A percentile compares a stretch with the other conserved stretches of the same genome.
These are phyloP conservation scores for Phialocephala sp. DNA, from an alignment of 2,329 filamentous ascomycete species.

Conservation along the genomic window DNA sequence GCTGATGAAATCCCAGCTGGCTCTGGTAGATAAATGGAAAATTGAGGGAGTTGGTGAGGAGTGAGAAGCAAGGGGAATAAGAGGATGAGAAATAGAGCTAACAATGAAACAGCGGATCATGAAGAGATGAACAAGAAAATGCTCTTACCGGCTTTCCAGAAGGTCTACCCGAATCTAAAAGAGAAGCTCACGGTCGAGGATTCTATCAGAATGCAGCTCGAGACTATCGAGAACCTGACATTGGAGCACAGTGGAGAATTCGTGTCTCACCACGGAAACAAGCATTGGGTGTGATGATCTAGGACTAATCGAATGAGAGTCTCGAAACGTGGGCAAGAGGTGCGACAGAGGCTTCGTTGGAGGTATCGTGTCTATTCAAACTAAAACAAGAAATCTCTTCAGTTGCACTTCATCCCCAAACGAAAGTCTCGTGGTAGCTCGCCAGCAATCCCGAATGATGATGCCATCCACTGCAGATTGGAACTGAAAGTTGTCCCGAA, in stretches of 20 bases:
- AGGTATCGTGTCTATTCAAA: neutral
- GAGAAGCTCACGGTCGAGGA: slow-evolving; percentile 24
- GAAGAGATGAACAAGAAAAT: slow-evolving; percentile 12
- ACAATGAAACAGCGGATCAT: neutral
- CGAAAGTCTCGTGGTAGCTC: too few relatives aligned
- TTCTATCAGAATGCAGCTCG: slow-evolving; percentile 29
- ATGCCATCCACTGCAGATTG: too few relatives aligned
- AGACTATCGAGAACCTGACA: slow-evolving; percentile 31
- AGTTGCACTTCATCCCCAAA: too few relatives aligned
- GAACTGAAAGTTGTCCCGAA: too few relatives aligned
- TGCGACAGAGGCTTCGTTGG: neutral
- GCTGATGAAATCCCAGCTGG: too few relatives aligned
- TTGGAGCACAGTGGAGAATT: slow-evolving; percentile 31
- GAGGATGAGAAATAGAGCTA: neutral
- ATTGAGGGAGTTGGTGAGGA: too few relatives aligned
- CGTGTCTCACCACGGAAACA: slow-evolving; percentile 16
- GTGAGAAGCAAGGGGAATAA: neutral
- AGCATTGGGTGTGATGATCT: neutral
- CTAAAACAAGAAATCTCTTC: too few relatives aligned
- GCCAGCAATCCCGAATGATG: too few relatives aligned
- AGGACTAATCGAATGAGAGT: neutral
- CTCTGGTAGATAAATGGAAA: too few relatives aligned
- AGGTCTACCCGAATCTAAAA: slow-evolving; percentile 23
- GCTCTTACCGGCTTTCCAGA: slow-evolving; percentile 20
- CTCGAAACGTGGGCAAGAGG: neutral